phyloP scores from a whole-genome alignment of 2,329 filamentous ascomycete species.

The Aspergillus oerlinghausenensis region DNA sequence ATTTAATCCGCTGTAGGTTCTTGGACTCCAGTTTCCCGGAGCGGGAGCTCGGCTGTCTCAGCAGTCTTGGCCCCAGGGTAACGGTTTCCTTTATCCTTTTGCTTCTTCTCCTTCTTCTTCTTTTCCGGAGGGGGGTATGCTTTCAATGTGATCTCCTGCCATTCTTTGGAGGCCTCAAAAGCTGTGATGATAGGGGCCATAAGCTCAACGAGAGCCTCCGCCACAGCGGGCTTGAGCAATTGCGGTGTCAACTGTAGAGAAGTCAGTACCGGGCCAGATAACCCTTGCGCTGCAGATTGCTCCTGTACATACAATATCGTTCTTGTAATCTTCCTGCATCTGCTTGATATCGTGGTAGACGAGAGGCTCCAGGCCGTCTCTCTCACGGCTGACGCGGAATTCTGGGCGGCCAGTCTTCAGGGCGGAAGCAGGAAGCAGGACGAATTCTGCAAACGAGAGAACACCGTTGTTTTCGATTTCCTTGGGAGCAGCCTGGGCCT shows the following conservation, averaged over 20 bases:
- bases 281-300: neutral
- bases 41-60: neutral
- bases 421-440: slow-evolving; percentile 66
- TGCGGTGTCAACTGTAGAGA: slow-evolving; percentile 69
- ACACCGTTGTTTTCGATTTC: slow-evolving; percentile 81
- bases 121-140: slow-evolving; percentile 72
- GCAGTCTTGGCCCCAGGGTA: slow-evolving; percentile 11
- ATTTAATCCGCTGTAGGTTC: neutral
- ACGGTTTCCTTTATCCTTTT: slow-evolving; percentile 70
- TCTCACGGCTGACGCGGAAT: slow-evolving; percentile 64
- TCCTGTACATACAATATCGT: slow-evolving; percentile 61
- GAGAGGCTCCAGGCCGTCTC: slow-evolving; percentile 63
- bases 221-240: slow-evolving; percentile 77
- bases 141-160: slow-evolving; percentile 70
- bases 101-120: slow-evolving; percentile 70
- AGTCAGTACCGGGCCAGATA: slow-evolving; percentile 5
- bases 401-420: slow-evolving; percentile 46
- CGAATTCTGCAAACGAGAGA: slow-evolving; percentile 78
- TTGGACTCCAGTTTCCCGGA: neutral
- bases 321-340: slow-evolving; percentile 73
- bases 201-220: slow-evolving; percentile 66
- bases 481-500: slow-evolving; percentile 73
- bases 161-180: slow-evolving; percentile 67
- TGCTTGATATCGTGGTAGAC: slow-evolving; percentile 72
- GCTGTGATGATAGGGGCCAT: slow-evolving; percentile 72